Evolutionary conservation across 805 yeast species (phyloP).

Genomic region (Alloascoidea hylecoeti): DNA sequence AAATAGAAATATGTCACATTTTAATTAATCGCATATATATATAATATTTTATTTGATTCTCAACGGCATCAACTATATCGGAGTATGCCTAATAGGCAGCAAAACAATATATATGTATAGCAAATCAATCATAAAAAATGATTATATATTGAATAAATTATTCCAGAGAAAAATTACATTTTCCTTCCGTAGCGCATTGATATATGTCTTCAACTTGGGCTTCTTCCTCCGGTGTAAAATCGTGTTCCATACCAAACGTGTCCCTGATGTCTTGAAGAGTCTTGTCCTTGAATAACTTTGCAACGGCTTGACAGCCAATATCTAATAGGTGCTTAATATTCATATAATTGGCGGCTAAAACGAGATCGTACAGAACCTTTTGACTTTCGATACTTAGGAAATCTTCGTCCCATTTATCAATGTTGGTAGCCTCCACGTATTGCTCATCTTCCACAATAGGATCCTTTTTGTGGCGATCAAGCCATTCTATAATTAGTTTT

Average conservation of each 20-base stretch:
- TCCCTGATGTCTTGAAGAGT: conserved; percentile 29
- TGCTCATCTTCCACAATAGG: conserved; percentile 58
- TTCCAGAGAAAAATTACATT: conserved; percentile 3
- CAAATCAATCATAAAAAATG: too few species aligned
- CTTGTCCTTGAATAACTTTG: conserved; percentile 31
- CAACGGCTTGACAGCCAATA: conserved; percentile 33
- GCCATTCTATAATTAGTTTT: conserved; percentile 90
- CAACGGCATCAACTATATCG: too few species aligned
- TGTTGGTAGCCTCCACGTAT: conserved; percentile 59
- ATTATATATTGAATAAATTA: too few species aligned
- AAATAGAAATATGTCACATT: too few species aligned
- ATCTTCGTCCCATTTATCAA: conserved; percentile 91
- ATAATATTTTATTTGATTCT: too few species aligned
- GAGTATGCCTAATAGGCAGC: too few species aligned
- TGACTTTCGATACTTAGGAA: conserved; percentile 89
- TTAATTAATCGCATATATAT: too few species aligned
- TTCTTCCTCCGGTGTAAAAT: conserved; percentile 32
- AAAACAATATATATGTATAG: too few species aligned
- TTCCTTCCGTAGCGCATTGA: conserved; percentile 30
- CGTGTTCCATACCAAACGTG: conserved; percentile 28
- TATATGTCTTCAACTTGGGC: conserved; percentile 29
- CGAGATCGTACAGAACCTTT: conserved; percentile 32
- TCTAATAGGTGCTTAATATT: conserved; percentile 29
- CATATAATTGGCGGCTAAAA: conserved; percentile 30
- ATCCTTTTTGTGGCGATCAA: conserved; percentile 78